phyloP scores from a whole-genome alignment of 805 yeast genomes.

The Saturnispora besseyi region DNA sequence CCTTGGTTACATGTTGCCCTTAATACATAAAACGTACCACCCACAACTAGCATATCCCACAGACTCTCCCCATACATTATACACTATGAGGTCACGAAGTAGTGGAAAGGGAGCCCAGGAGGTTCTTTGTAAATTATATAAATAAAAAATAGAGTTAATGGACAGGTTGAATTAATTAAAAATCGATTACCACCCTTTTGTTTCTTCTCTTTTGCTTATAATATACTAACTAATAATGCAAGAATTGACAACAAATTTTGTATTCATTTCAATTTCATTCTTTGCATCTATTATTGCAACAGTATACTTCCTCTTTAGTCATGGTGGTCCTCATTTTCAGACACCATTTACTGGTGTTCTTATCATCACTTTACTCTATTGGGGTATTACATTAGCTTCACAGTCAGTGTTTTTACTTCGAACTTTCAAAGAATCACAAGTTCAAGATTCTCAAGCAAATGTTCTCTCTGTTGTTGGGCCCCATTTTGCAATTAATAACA shows the following conservation, averaged over 20 bases:
- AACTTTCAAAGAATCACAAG: constrained; percentile 26
- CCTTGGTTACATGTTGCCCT: too few species aligned
- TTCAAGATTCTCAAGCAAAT: constrained; percentile 22
- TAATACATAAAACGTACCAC: too few species aligned
- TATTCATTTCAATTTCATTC: constrained; percentile 44
- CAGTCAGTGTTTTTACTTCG: constrained; percentile 46
- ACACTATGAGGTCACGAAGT: too few species aligned
- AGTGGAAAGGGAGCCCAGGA: too few species aligned
- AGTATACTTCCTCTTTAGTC: constrained; percentile 44
- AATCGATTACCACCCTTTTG: too few species aligned
- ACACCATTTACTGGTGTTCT: constrained; percentile 66
- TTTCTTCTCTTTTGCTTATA: too few species aligned
- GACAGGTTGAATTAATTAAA: too few species aligned
- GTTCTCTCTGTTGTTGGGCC: constrained; percentile 39
- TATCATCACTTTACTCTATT: constrained; percentile 42
- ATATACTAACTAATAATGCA: constrained; percentile 10
- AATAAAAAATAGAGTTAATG: too few species aligned
- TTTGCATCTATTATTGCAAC: constrained; percentile 44
- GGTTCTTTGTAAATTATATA: too few species aligned
- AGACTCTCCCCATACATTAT: too few species aligned
- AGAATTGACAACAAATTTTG: constrained; percentile 21
- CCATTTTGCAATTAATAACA: constrained; percentile 57
- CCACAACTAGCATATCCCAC: too few species aligned
- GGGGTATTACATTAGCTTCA: constrained; percentile 44
- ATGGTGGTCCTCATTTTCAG: constrained; percentile 34